phyloP scores from a whole-genome alignment of 1,139 yeast genomes.

The Entelexis paramagnoliae region DNA sequence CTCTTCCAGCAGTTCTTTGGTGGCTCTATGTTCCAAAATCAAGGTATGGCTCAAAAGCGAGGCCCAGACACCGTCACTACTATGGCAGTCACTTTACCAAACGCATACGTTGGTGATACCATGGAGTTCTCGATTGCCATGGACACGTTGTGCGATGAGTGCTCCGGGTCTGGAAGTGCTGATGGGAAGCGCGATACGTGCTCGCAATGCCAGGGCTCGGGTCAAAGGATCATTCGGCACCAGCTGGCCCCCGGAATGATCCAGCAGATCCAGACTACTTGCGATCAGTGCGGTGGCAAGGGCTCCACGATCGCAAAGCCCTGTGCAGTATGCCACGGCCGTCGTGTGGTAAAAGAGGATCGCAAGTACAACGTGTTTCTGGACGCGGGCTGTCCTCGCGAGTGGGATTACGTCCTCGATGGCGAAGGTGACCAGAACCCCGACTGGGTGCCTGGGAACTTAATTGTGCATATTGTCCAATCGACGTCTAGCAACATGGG shows the following conservation, averaged over 20 bases:
- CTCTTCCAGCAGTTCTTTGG: constrained; percentile 70
- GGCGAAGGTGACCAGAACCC: constrained; percentile 85
- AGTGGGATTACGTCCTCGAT: constrained; percentile 46
- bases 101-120: constrained; percentile 59
- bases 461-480: constrained; percentile 46
- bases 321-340: constrained; percentile 64
- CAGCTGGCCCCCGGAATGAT: constrained; percentile 87
- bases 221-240: constrained; percentile 53
- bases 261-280: constrained; percentile 68
- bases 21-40: constrained; percentile 27
- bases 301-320: constrained; percentile 56
- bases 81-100: constrained; percentile 48
- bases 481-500: constrained; percentile 54
- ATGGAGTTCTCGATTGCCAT: constrained; percentile 55
- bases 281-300: constrained; percentile 70
- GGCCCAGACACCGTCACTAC: constrained; percentile 58
- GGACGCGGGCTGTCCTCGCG: constrained; percentile 60
- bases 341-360: constrained; percentile 47
- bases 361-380: constrained; percentile 55
- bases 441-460: constrained; percentile 71
- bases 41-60: constrained; percentile 34
- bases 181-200: constrained; percentile 65
- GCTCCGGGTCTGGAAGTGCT: constrained; percentile 76
- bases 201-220: constrained; percentile 61
- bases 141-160: constrained; percentile 63